These are phyloP conservation scores for Tagetes erecta DNA, from an alignment of 129 eudicot genomes.

Conservation along the genomic window DNA sequence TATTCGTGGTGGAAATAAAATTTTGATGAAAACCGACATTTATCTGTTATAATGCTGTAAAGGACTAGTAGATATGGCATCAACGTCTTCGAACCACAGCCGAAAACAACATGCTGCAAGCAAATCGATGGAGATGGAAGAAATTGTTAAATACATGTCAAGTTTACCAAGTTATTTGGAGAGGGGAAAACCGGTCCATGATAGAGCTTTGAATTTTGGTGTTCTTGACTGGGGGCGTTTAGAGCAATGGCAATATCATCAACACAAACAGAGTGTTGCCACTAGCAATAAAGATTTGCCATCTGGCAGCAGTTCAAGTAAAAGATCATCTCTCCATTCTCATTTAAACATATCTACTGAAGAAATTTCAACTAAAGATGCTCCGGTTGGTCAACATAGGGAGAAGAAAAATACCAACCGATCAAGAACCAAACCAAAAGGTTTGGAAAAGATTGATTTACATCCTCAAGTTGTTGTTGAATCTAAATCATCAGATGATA, in stretches of 20 bases:
- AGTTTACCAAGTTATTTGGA: slow-evolving; percentile 74
- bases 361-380: slow-evolving; percentile 27
- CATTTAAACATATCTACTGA: slow-evolving; percentile 43
- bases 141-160: slow-evolving; percentile 80
- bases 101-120: slow-evolving; percentile 30
- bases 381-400: slow-evolving; percentile 20
- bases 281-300: slow-evolving; percentile 37
- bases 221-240: slow-evolving; percentile 79
- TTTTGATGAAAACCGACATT: not conserved
- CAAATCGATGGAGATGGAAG: slow-evolving; percentile 49
- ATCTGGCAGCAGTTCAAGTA: slow-evolving; percentile 41
- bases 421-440: slow-evolving; percentile 30
- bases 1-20: not conserved
- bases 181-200: slow-evolving; percentile 56
- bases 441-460: slow-evolving; percentile 11
- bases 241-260: slow-evolving; percentile 66
- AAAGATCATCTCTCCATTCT: slow-evolving; percentile 47
- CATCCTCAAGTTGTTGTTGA: slow-evolving; percentile 18
- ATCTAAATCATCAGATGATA: slow-evolving; percentile 19
- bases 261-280: slow-evolving; percentile 26
- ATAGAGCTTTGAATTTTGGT: slow-evolving; percentile 68
- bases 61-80: slow-evolving; percentile 26
- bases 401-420: slow-evolving; percentile 30
- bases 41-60: slow-evolving; percentile 39
- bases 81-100: slow-evolving; percentile 33